phyloP scores from a whole-genome alignment of 176 grass and related monocot species.

The Oryza officinalis region DNA sequence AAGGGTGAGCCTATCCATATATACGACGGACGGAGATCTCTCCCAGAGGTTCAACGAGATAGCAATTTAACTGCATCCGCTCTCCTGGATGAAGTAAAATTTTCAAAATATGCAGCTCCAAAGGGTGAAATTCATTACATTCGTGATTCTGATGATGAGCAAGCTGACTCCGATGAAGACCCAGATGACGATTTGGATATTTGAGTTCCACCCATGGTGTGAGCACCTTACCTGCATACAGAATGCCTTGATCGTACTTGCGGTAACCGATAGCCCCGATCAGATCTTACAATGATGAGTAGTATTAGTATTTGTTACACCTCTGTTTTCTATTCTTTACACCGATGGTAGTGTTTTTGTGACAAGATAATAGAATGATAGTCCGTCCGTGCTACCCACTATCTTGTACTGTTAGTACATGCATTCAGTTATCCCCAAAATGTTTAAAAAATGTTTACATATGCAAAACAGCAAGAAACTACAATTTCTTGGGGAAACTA shows the following conservation, averaged over 20 bases:
- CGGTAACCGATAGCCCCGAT: background rate
- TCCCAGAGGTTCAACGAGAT: constrained; percentile 48
- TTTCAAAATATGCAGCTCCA: constrained; percentile 38
- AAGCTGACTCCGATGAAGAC: constrained; percentile 93
- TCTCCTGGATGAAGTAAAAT: constrained; percentile 40
- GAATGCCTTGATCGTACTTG: background rate
- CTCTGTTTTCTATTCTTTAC: background rate
- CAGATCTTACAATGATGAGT: constrained; percentile 6
- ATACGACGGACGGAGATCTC: constrained; percentile 74
- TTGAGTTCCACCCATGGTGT: constrained; percentile 34
- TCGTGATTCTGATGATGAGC: constrained; percentile 94
- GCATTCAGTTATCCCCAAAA: background rate
- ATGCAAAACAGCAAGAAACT: background rate
- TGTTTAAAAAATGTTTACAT: background rate
- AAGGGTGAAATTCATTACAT: constrained; percentile 92
- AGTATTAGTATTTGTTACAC: background rate
- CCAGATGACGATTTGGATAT: constrained; percentile 97
- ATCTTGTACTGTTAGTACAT: background rate
- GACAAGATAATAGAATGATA: constrained; percentile 19
- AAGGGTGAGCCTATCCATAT: constrained; percentile 67
- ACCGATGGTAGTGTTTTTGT: background rate
- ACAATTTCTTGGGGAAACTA: background rate
- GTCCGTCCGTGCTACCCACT: background rate
- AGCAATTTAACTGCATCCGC: constrained; percentile 1
- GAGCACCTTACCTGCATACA: background rate